Percentiles rank a stretch among this genome's conserved stretches.
Evolutionary conservation across 345 rosid species (phyloP).

Genomic region (Theobroma cacao): DNA sequence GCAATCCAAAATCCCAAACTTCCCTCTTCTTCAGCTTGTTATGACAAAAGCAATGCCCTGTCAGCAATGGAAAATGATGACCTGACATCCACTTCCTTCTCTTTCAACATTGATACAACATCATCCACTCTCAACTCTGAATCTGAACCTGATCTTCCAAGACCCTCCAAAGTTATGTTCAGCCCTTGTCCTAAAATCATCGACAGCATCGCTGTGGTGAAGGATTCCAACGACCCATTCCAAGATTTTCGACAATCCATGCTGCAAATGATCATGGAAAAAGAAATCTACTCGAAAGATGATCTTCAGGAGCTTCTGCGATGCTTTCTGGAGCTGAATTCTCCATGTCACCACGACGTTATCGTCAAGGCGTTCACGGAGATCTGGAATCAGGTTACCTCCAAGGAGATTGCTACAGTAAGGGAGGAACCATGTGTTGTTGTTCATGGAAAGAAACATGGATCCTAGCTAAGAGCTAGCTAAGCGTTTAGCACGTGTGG

Average conservation of each 20-base stretch:
- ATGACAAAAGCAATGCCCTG: neutral
- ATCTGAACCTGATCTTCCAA: slow-evolving; percentile 17
- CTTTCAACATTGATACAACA: slow-evolving; percentile 18
- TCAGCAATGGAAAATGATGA: slow-evolving; percentile 7
- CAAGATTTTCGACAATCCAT: slow-evolving; percentile 52
- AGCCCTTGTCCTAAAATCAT: slow-evolving; percentile 32
- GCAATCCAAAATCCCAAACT: slow-evolving; percentile 4
- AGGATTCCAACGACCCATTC: slow-evolving; percentile 49
- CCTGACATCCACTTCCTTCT: slow-evolving; percentile 24
- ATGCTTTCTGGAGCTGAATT: slow-evolving; percentile 49
- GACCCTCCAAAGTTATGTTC: slow-evolving; percentile 2
- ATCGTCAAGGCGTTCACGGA: slow-evolving; percentile 49
- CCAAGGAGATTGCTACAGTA: neutral
- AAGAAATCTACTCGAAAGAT: slow-evolving; percentile 36
- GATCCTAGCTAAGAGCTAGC: slow-evolving; percentile 2
- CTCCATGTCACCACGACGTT: slow-evolving; percentile 36
- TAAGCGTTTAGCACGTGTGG: slow-evolving; percentile 2
- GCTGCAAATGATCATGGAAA: slow-evolving; percentile 54
- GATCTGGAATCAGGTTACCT: slow-evolving; percentile 33
- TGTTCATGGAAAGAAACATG: slow-evolving; percentile 8
- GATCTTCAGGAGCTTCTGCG: slow-evolving; percentile 53
- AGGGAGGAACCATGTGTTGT: neutral
- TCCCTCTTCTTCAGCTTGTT: neutral
- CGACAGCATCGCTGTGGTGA: slow-evolving; percentile 45
- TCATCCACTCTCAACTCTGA: slow-evolving; percentile 22